Percentiles rank a stretch among this genome's conserved stretches.
These are phyloP conservation scores for Eimeria praecox DNA, from an alignment of 169 alveolate genomes.

Conservation along the genomic window DNA sequence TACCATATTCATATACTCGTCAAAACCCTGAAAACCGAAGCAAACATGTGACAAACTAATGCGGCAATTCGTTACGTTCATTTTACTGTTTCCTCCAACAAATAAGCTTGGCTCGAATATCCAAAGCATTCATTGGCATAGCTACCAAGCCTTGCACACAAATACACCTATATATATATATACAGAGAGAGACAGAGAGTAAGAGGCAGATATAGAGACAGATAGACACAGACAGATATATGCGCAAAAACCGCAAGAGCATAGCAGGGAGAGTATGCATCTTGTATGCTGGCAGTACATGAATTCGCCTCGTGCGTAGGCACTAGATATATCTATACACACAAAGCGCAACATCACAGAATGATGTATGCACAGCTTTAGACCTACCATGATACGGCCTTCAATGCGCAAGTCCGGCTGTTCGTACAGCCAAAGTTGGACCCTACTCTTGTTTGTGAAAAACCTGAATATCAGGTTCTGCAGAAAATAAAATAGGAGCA, in stretches of 20 bases:
- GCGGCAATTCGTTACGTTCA: background rate
- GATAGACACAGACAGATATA: too few relatives aligned
- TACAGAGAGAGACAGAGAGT: too few relatives aligned
- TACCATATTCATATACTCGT: slow-evolving; percentile 98
- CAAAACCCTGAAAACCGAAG: slow-evolving; percentile 93
- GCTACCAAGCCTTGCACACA: too few relatives aligned
- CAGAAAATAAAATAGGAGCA: background rate
- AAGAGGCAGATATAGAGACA: too few relatives aligned
- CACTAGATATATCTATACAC: background rate
- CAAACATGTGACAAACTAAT: background rate
- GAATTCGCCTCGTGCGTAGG: too few relatives aligned
- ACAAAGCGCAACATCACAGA: background rate
- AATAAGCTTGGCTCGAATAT: too few relatives aligned
- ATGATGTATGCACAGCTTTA: background rate
- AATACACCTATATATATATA: too few relatives aligned
- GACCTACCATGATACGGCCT: slow-evolving; percentile 94
- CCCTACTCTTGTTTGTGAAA: slow-evolving; percentile 94
- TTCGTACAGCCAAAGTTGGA: slow-evolving; percentile 97
- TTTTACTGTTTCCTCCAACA: too few relatives aligned
- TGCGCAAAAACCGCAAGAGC: too few relatives aligned
- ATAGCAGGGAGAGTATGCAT: too few relatives aligned
- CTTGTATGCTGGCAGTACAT: too few relatives aligned
- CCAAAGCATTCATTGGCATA: too few relatives aligned
- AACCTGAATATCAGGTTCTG: slow-evolving; percentile 96
- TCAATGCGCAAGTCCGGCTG: slow-evolving; percentile 94